Conservation (phyloP, 495 filamentous ascomycete genomes). For the Penicillium mononematosum region DNA sequence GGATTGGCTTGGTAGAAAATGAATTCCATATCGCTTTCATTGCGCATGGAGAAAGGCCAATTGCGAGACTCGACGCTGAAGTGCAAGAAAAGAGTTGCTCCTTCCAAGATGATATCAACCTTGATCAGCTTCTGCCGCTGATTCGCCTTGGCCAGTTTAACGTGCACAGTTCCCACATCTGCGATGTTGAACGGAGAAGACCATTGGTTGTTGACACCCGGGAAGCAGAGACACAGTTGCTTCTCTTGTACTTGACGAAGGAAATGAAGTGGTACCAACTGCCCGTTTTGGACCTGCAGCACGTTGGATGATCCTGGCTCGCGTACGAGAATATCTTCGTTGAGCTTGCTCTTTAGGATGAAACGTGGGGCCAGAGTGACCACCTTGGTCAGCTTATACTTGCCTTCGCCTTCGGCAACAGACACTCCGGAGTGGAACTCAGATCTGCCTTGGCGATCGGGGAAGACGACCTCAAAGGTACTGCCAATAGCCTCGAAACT, state of each 20-base stretch:
- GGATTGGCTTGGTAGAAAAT: slow-evolving; percentile 88
- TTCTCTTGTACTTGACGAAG: slow-evolving; percentile 75
- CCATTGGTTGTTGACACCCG: slow-evolving; percentile 96
- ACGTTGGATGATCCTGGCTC: slow-evolving; percentile 85
- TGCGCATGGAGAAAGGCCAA: slow-evolving; percentile 98
- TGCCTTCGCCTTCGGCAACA: slow-evolving; percentile 87
- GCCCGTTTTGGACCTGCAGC: slow-evolving; percentile 69
- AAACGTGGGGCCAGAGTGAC: slow-evolving; percentile 93
- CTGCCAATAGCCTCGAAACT: slow-evolving; percentile 99
- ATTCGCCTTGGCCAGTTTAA: slow-evolving; percentile 87
- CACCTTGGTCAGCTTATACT: slow-evolving; percentile 95
- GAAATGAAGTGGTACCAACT: slow-evolving; percentile 82
- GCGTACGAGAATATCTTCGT: slow-evolving; percentile 81
- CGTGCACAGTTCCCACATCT: slow-evolving; percentile 83
- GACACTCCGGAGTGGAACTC: slow-evolving; percentile 90
- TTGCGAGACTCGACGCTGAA: slow-evolving; percentile 85
- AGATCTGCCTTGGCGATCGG: slow-evolving; percentile 63
- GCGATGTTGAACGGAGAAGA: slow-evolving; percentile 97
- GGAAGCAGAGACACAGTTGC: slow-evolving; percentile 89
- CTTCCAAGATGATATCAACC: slow-evolving; percentile 86
- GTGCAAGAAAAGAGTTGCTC: slow-evolving; percentile 88
- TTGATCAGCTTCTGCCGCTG: slow-evolving; percentile 87
- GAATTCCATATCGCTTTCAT: slow-evolving; percentile 94
- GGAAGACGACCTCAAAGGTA: slow-evolving; percentile 77
- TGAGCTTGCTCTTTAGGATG: slow-evolving; percentile 87